Base-by-base conservation (phyloP, 768 basidiomycete genomes). In the Russula ochroleuca region DNA sequence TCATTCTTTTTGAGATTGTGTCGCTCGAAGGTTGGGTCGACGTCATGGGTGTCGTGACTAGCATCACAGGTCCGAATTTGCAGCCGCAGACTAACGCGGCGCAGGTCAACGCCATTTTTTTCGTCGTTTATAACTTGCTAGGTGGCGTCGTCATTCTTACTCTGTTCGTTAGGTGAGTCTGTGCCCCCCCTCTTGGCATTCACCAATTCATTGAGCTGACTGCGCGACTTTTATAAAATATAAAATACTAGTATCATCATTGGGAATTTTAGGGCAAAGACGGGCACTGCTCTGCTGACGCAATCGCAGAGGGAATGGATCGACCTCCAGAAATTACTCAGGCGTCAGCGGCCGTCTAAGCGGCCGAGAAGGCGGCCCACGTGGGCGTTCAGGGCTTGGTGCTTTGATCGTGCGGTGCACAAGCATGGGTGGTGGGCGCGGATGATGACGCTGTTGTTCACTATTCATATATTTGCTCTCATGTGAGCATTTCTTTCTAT, bases 11-110 rank as follows among this genome's bases (percentile, higher is more conserved):
- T 70, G 96, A 98, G 75, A 94, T 96, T 68, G 92, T 98, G 25
- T 96, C 94, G 0, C 77, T 97, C 54, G 94, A 96, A 75, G 96
- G 96, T 2, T 98, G 95, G 96, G 83, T 91, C n/a, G 92, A 95
- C 71, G 96, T 94, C 55, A 89, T 97, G 88, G 76, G 75, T 41
- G 81, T 87, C 28, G 88, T 87, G 1, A 90, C 90, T 73, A 84
- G 86, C 65, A 88, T 97, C 67, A 86, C 83, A 1, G 91, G 88
- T 5, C 71, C 67, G 23, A 84, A 85, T 33, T 75, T 75, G 59
- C 94, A 97, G 72, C 91, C 93, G 0, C 75, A 81, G 63, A 80
- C 76, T 45, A 90, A 95, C 65, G 83, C 81, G 1, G 82, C 88
- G 0, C 90, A 91, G 65, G 83, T 79, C 68, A 96, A 98, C 71